Percentiles rank a stretch among this genome's conserved stretches.
These are phyloP conservation scores for Lolium perenne DNA, from an alignment of 176 grass and related monocot species.

Conservation along the genomic window DNA sequence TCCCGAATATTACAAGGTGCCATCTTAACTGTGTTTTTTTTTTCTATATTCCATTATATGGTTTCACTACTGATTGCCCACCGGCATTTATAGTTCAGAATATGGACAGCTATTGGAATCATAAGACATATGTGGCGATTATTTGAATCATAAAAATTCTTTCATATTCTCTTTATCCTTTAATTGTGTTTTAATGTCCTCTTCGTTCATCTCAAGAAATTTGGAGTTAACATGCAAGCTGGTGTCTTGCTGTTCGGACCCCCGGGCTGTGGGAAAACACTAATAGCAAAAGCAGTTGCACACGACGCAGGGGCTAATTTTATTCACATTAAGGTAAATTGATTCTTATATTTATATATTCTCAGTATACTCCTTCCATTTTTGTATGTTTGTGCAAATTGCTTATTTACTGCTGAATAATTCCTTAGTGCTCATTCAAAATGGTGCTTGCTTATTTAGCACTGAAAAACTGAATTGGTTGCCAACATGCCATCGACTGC, in stretches of 20 bases:
- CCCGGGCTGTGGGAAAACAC: slow-evolving; percentile 97
- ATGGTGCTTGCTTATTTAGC: too few relatives aligned
- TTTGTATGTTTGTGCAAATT: too few relatives aligned
- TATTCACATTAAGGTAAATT: slow-evolving; percentile 87
- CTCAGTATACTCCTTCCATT: not conserved
- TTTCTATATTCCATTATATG: not conserved
- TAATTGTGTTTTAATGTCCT: slow-evolving; percentile 14
- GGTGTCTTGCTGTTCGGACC: slow-evolving; percentile 89
- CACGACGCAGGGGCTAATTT: slow-evolving; percentile 94
- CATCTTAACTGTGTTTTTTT: not conserved
- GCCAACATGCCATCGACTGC: too few relatives aligned
- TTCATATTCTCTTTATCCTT: not conserved
- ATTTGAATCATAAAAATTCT: too few relatives aligned
- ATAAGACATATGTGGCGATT: not conserved
- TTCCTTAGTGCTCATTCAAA: too few relatives aligned
- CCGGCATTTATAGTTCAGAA: too few relatives aligned
- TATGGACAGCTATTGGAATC: not conserved
- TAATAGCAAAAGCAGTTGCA: slow-evolving; percentile 97
- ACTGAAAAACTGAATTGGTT: too few relatives aligned
- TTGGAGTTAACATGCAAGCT: slow-evolving; percentile 84
- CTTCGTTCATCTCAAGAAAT: slow-evolving; percentile 52
- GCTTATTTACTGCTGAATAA: too few relatives aligned
- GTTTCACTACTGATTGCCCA: slow-evolving; percentile 2
- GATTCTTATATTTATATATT: slow-evolving; percentile 33
- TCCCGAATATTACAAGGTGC: slow-evolving; percentile 81